Evolutionary conservation across 2,329 filamentous ascomycete species (phyloP), one percentile per base, ranked within the genome.

Genomic region (Fusarium buxicola): DNA sequence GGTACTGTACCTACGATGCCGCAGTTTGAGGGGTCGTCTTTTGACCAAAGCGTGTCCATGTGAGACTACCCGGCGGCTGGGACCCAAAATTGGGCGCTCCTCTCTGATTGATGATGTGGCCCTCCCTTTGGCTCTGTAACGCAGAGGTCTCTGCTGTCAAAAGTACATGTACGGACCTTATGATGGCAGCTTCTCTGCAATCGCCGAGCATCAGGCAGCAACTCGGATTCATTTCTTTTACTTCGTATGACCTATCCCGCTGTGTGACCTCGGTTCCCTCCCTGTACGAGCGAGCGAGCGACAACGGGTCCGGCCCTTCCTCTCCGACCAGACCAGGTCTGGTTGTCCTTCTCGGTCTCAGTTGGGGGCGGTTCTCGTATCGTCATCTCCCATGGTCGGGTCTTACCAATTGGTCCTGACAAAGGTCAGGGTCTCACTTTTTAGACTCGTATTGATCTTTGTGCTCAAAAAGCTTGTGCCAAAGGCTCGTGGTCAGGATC

Each of bases 391-490:
- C 50, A 13, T 52, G 36, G 24, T 45, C 25, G 15, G 24, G 54
- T 21, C 38, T 55, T 31, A 21, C 43, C 24, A 50, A 52, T 55
- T 53, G 35, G 49, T 44, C 38, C 32, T 49, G 40, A 44, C 45
- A 49, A 52, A 56, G 38, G 41, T 60, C 43, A 43, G 30, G 43
- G 41, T 45, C 47, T 63, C 41, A 52, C 48, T 43, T 67, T 55
- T 48, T 40, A 61, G 58, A 55, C 38, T 69, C 66, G 66, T 69
- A 69, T 69, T 63, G 24, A 50, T 36, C 30, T 56, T n/a, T 28
- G 46, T 61, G 57, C 36, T 55, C 61, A 50, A 60, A 47, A 35
- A 41, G 38, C 62, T 53, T 60, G 49, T 53, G 52, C 41, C 58
- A 13, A 49, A 52, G 49, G 27, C 44, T 44, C 34, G 49, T 50